Evolutionary conservation across 805 yeast genomes (phyloP).

Genomic region (Metschnikowia vanudenii): DNA sequence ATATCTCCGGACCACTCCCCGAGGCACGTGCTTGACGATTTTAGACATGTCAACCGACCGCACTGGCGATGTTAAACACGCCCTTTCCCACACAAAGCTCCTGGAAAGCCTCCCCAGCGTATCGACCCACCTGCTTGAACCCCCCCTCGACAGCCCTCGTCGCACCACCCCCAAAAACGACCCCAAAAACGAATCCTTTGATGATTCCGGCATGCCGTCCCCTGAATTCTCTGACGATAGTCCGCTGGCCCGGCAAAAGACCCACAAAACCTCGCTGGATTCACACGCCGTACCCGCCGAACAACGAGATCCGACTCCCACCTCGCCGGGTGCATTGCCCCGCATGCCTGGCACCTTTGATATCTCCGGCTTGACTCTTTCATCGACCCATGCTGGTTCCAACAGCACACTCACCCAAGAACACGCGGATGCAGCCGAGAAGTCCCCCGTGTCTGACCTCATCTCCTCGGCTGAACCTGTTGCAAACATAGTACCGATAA

Average conservation of each 20-base stretch:
- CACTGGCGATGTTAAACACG: slow-evolving; percentile 8
- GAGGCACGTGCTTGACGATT: no score
- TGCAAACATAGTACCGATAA: no score
- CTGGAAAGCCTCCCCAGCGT: no score
- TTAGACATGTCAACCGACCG: not conserved
- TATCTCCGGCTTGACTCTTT: slow-evolving; percentile 44
- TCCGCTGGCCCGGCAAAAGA: not conserved
- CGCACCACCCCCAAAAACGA: no score
- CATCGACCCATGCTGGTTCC: not conserved
- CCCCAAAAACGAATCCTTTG: not conserved
- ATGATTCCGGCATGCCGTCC: slow-evolving; percentile 3
- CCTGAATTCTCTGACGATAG: not conserved
- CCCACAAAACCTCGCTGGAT: not conserved
- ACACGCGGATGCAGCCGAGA: not conserved
- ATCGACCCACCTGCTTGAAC: no score
- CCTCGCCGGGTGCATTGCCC: slow-evolving; percentile 26
- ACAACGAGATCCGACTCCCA: not conserved
- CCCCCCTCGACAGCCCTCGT: no score
- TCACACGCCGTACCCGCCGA: not conserved
- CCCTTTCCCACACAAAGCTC: no score
- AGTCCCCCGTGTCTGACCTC: no score
- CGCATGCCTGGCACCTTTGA: slow-evolving; percentile 46
- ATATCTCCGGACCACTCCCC: no score
- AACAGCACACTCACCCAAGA: not conserved
- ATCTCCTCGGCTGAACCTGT: no score